Evolutionary conservation across 2,329 filamentous ascomycete genomes (phyloP).

Genomic region (Ceratocystis albifundus): DNA sequence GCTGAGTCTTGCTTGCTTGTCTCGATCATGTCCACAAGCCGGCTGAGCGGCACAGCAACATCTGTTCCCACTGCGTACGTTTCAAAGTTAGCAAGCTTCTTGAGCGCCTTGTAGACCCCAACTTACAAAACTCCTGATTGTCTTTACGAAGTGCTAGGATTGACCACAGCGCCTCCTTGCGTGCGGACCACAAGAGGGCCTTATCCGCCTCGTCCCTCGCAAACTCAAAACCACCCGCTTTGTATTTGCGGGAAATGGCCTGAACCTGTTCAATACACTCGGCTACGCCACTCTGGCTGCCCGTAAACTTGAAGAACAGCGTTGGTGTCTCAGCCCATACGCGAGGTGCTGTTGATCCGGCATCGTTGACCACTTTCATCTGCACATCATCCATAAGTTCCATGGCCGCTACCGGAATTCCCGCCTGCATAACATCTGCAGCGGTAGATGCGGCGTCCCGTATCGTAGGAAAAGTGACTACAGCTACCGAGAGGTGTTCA

Average conservation of each 20-base stretch:
- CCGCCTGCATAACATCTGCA: constrained; percentile 62
- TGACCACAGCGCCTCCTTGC: constrained; percentile 76
- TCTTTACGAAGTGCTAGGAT: constrained; percentile 59
- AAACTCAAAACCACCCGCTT: constrained; percentile 61
- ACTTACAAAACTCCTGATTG: constrained; percentile 60
- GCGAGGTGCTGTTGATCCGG: constrained; percentile 54
- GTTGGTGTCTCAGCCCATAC: constrained; percentile 67
- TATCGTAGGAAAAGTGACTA: constrained; percentile 68
- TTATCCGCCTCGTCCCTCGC: constrained; percentile 60
- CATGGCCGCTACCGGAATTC: constrained; percentile 63
- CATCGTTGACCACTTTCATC: constrained; percentile 70
- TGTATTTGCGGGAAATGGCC: constrained; percentile 52
- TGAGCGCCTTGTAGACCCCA: constrained; percentile 49
- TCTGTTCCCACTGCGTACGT: constrained; percentile 56
- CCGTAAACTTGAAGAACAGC: constrained; percentile 77
- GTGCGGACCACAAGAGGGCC: constrained; percentile 64
- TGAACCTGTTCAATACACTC: constrained; percentile 64
- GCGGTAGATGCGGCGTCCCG: constrained; percentile 64
- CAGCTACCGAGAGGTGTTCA: constrained; percentile 63
- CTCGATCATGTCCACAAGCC: constrained; percentile 64
- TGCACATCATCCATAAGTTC: constrained; percentile 84
- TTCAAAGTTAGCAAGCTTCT: not conserved
- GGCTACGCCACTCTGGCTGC: constrained; percentile 62
- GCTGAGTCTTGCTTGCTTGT: constrained; percentile 83
- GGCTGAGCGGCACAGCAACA: constrained; percentile 68